Evolutionary conservation across 2,329 filamentous ascomycete species (phyloP), one percentile per base, ranked within the genome.

Genomic region (Colletotrichum zoysiae): DNA sequence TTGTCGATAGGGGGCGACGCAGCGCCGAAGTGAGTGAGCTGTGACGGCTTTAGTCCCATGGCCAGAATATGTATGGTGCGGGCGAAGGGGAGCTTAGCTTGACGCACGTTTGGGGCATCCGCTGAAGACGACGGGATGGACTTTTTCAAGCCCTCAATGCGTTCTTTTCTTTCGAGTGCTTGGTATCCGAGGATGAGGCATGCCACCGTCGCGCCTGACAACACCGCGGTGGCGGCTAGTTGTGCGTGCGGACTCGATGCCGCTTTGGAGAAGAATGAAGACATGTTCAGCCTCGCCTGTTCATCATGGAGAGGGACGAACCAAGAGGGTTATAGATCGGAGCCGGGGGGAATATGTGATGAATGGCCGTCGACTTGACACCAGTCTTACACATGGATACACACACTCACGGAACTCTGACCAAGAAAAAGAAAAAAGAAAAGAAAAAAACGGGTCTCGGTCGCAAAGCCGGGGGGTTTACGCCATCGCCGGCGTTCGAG

Each of bases 221-320:
- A 82, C 30, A 93, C 84, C 2, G 93, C 93, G 0, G 93, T 94
- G 3, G 91, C 88, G 23, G 90, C 87, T 46, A 96, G 84, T 79
- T 95, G 93, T 53, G 87, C 78, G 35, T 84, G 84, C 44, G 85
- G 81, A 76, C 82, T 86, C 50, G 82, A 81, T 51, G 85, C 77
- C 6, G 83, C 80, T 65, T 85, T 82, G 53, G 83, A 79, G 38
- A 87, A 67, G 46, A 86, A 81, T 40, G 84, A 85, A 53, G 84
- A 76, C 85, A 85, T 85, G 3, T 20, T 69, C 73, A 74, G 35
- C 20, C 42, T 60, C 18, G 64, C 62, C 55, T 71, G 51, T 48
- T 51, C 73, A 68, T 68, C 33, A 30, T 62, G 57, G 35, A 53
- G 1, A 51, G n/a, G 0, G n/a, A 5, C 20, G 38, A 56, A 33